Base-by-base conservation (phyloP, 1,284 basidiomycete species). In the Malassezia slooffiae region DNA sequence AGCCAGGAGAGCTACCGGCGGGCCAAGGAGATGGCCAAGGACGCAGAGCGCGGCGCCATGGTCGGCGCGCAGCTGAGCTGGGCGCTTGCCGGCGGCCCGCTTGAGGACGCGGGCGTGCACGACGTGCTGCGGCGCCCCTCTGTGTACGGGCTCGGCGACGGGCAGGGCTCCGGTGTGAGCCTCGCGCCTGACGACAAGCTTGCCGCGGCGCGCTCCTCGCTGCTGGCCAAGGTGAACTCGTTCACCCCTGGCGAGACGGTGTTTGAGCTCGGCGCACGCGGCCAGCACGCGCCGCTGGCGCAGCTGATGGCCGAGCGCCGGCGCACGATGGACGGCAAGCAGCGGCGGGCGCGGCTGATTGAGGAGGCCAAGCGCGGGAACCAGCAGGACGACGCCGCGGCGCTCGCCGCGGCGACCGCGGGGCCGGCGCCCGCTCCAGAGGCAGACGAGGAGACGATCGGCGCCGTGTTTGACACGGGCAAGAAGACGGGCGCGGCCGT, bases 191-290 rank as follows among this genome's bases (percentile, higher is more conserved):
- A 40, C 21, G 17, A 49, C 24, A 27, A 31, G 6, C 38, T 45
- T 6, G 34, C 77, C 15, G 62, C 65, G 32, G 68, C 62, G 16
- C 75, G 83, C 44, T 79, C 80, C 34, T 74, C 76, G 8, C 73
- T 97, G 34, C 72, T 97, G 33, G 77, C 78, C 32, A 77, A 78
- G 22, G 80, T 97, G 32, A 83, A 80, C 55, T 74, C 81, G 3
- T 97, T 95, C 74, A 77, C 76, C 19, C 91, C 91, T 4, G 70
- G 75, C 20, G 91, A 96, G 70, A 97, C 91, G 0, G 82, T 96
- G 21, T 83, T 97, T 48, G 91, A 97, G 71, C 75, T 93, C 19
- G 87, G 85, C 0, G 76, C 76, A 2, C 79, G 82, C 49, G 82
- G 83, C 1, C 82, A 80, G 27, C 75, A 56, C 17, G 54, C 53